A percentile compares a stretch with the other conserved stretches of the same genome.
Evolutionary conservation across 305 asterid genomes (phyloP).

Genomic region (Striga hermonthica): DNA sequence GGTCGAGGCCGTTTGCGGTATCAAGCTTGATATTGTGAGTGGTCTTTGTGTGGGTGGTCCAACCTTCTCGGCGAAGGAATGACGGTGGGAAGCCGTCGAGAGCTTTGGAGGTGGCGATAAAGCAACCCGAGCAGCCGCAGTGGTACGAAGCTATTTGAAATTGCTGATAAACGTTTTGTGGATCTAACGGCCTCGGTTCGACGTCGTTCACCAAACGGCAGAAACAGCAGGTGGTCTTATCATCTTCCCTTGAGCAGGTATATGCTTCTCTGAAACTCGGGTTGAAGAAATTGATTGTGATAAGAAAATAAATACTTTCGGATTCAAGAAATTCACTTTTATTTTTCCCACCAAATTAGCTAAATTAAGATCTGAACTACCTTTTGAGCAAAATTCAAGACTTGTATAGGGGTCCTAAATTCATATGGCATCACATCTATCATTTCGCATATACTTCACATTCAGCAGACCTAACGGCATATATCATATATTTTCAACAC

Average conservation of each 20-base stretch:
- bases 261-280: slow-evolving; percentile 45
- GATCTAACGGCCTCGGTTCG: slow-evolving; percentile 60
- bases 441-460: no score
- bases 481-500: no score
- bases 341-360: no score
- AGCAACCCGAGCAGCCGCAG: slow-evolving; percentile 31
- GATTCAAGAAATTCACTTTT: no score
- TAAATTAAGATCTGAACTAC: no score
- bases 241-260: slow-evolving; percentile 61
- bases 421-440: no score
- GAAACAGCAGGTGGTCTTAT: slow-evolving; percentile 50
- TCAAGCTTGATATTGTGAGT: slow-evolving; percentile 35
- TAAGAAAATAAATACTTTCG: no score
- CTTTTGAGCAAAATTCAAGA: no score
- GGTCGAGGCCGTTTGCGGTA: slow-evolving; percentile 53
- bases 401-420: no score
- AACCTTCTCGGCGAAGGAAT: slow-evolving; percentile 46
- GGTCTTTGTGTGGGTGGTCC: slow-evolving; percentile 42
- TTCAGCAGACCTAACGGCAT: no score
- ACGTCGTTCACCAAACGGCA: slow-evolving; percentile 43
- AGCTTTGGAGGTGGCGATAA: slow-evolving; percentile 42
- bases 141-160: slow-evolving; percentile 37
- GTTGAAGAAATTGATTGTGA: no score
- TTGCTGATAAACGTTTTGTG: slow-evolving; percentile 52
- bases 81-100: slow-evolving; percentile 58